Base-by-base conservation (phyloP, 2,329 filamentous ascomycete genomes). In the Calonectria honghensis region DNA sequence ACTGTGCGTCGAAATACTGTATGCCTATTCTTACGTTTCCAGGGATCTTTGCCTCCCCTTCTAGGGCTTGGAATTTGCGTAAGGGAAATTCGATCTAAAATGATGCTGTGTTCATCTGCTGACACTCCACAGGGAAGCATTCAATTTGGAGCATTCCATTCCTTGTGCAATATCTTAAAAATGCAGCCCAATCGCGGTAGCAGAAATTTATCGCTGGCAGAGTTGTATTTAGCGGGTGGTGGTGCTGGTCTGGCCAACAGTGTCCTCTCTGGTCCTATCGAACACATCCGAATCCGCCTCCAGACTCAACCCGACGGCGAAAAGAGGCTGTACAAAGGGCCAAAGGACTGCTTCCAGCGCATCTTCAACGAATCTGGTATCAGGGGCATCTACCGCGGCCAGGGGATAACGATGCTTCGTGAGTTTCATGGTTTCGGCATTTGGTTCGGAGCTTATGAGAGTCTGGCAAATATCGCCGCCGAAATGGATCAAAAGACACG, bases 371-470 rank as follows among this genome's bases (percentile, higher is more conserved):
- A 52, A 20, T 37, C 52, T 7, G 61, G 72, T 5, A 31, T 59
- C 10, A 6, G n/a, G 1, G 72, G 72, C 0, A n/a, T 71, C n/a
- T 73, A 67, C 9, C 67, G 72, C 10, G 72, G 72, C 6, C 72
- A 73, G 35, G 68, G 37, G 11, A 45, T 71, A 14, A 73, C 72
- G 4, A 54, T 73, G 11, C 50, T 71, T n/a, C 68, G 72, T 1
- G 72, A 71, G 6, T 71, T 73, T 32, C 72, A 73, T 29, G 72
- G 68, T 14, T 73, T 67, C 24, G 72, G 68, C 1, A 27, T 71
- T 13, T 73, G 68, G 72, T 73, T 73, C 27, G 72, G 68, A 10
- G 35, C 72, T 13, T 73, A 73, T 20, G 72, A 73, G 35, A 63
- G 50, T 11, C 61, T 73, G 6, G 41, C 66, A 11, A 29, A 51